Evolutionary conservation across 225 moss, liverwort and hornwort species (phyloP).

Genomic region (Marchantia polymorpha): DNA sequence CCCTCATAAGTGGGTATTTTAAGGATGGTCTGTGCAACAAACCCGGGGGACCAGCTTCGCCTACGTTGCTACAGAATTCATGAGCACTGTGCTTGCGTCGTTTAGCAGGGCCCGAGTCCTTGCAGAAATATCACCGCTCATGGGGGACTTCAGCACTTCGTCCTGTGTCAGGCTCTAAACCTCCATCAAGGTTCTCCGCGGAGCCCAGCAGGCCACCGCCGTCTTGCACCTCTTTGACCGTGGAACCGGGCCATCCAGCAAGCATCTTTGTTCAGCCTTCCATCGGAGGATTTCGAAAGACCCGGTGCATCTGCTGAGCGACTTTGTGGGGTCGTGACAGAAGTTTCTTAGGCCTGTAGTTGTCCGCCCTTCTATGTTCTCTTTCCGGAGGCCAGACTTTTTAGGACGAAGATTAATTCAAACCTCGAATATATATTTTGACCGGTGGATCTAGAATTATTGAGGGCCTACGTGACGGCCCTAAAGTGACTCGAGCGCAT

Average conservation of each 20-base stretch:
- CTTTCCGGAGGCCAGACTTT: not conserved
- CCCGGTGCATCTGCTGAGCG: not conserved
- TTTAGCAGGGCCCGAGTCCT: not conserved
- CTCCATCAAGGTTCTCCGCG: slow-evolving; percentile 2
- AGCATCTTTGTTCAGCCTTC: not conserved
- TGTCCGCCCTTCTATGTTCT: no score
- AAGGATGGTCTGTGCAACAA: not conserved
- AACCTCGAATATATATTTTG: not conserved
- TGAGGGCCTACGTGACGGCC: not conserved
- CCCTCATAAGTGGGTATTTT: not conserved
- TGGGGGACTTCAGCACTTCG: not conserved
- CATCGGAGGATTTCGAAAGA: not conserved
- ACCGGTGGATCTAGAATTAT: not conserved
- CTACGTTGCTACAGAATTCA: slow-evolving; percentile 1
- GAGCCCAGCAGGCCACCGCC: not conserved
- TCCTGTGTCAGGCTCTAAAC: slow-evolving; percentile 4
- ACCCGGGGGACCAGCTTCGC: not conserved
- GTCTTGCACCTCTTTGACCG: not conserved
- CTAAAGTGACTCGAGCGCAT: not conserved
- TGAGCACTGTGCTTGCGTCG: not conserved
- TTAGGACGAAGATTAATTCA: not conserved
- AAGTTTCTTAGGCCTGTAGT: not conserved
- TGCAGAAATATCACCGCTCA: not conserved
- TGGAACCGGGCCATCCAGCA: not conserved
- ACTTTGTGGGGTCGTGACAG: not conserved